Evolutionary conservation across 1,284 basidiomycete species (phyloP), one percentile per base, ranked within the genome.

Genomic region (Apiotrichum laibachii): DNA sequence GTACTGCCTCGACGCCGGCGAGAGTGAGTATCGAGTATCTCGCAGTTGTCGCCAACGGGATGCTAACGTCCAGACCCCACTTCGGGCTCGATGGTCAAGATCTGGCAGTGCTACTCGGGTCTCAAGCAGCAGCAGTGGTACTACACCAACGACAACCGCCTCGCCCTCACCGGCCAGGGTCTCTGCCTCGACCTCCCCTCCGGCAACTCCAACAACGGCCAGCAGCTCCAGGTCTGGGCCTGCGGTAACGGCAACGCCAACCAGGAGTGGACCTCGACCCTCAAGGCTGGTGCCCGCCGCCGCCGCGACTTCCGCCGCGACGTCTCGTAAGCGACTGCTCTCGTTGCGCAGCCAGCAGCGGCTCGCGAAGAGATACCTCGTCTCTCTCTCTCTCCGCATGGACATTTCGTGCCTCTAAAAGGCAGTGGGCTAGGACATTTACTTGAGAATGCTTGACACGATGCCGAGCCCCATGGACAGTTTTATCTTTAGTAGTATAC

Each of bases 111-210:
- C 62, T 63, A 63, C 59, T 16, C 50, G 21, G 62, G 62, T 21
- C 52, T 70, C n/a, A 26, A 63, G 5, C 65, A 70, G 50, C 55
- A 57, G 55, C 58, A 57, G 16, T 72, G 68, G 68, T 67, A 62
- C 50, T 66, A 60, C 56, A 66, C 62, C 21, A 59, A 52, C 46
- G 69, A 68, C 60, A 62, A 66, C 59, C 59, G 62, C 22, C 55
- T 63, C 26, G 62, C 62, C 34, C 56, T 63, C 51, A 55, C 56
- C 37, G 63, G 53, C 62, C 42, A 50, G 50, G 58, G 65, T 58
- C 59, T 61, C 53, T 73, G 72, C 56, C 57, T 73, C 39, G 72
- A 73, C 56, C 60, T 73, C 15, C 62, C 70, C 12, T 53, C 61
- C 52, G 70, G 70, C 40, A 53, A 47, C 49, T 39, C 47, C 13